A percentile compares a stretch with the other conserved stretches of the same genome.
Evolutionary conservation across 1,139 yeast species (phyloP).

Genomic region (Suhomyces panamericanus): DNA sequence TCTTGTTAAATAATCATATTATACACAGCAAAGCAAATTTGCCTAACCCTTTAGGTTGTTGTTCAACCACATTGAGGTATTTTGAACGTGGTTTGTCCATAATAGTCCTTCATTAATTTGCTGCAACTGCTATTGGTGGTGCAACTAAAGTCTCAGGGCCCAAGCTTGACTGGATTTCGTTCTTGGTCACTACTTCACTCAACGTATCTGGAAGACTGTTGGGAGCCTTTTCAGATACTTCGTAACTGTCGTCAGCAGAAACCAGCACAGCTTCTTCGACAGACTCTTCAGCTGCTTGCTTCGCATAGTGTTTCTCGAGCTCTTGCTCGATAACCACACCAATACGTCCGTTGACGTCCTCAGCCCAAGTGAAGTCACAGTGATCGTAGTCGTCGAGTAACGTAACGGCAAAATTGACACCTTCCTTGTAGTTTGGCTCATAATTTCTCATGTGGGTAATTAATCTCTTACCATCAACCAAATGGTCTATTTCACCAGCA

Average conservation of each 20-base stretch:
- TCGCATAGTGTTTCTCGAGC: slow-evolving; percentile 2
- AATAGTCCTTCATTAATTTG: not conserved
- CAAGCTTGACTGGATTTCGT: not conserved
- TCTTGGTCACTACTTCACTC: not conserved
- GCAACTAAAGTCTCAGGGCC: not conserved
- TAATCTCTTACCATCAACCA: slow-evolving; percentile 66
- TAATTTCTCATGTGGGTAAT: slow-evolving; percentile 49
- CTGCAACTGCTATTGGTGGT: not conserved
- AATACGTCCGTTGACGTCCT: slow-evolving; percentile 40
- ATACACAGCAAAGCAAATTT: not conserved
- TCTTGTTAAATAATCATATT: not conserved
- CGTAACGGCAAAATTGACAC: slow-evolving; percentile 35
- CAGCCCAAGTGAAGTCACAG: slow-evolving; percentile 59
- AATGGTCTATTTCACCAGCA: slow-evolving; percentile 60
- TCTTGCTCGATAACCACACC: slow-evolving; percentile 21
- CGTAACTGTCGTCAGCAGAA: not conserved
- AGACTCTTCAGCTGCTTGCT: not conserved
- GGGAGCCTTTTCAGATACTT: not conserved
- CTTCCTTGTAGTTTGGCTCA: slow-evolving; percentile 48
- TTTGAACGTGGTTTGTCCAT: not conserved
- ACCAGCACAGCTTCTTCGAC: not conserved
- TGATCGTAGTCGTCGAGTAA: slow-evolving; percentile 53
- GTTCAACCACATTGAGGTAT: too few species aligned
- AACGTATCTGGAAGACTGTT: not conserved
- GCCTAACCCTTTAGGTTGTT: too few species aligned